Conservation (phyloP, 768 basidiomycete species). For the Hortiboletus campestris region DNA sequence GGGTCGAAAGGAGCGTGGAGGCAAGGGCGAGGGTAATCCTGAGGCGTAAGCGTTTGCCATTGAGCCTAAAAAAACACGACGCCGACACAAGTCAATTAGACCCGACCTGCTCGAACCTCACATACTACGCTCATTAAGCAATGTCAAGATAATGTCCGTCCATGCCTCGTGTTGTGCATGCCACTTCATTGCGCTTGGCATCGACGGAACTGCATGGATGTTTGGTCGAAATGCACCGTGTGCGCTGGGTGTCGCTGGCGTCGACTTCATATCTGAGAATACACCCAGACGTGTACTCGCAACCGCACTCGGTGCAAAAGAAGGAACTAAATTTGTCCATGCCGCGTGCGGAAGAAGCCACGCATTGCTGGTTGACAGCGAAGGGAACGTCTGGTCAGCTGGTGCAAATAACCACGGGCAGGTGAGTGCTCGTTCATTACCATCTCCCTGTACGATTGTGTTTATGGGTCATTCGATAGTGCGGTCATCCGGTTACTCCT, state of each 20-base stretch:
- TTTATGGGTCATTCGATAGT: conserved; percentile 41
- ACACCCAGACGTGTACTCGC: conserved; percentile 63
- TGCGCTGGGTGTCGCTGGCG: conserved; percentile 59
- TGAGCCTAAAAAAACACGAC: conserved; percentile 1
- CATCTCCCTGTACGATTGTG: background rate
- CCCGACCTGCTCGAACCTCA: conserved; percentile 87
- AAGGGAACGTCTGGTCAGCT: conserved; percentile 80
- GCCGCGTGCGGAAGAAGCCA: conserved; percentile 86
- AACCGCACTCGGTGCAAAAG: conserved; percentile 55
- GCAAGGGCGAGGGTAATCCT: conserved; percentile 41
- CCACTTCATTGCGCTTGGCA: conserved; percentile 73
- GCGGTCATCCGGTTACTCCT: conserved; percentile 63
- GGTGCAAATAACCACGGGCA: conserved; percentile 82
- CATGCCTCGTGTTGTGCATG: conserved; percentile 76
- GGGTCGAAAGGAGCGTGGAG: conserved; percentile 70
- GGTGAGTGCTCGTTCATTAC: conserved; percentile 40
- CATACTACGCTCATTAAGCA: conserved; percentile 84
- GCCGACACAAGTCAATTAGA: conserved; percentile 36
- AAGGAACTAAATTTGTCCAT: conserved; percentile 63
- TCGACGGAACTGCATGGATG: conserved; percentile 80
- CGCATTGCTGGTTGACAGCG: conserved; percentile 76
- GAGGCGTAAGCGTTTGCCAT: conserved; percentile 29
- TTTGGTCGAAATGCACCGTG: conserved; percentile 81
- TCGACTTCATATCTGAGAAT: conserved; percentile 68
- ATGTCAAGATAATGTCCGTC: conserved; percentile 69